Evolutionary conservation across 768 basidiomycete genomes (phyloP), one percentile per base, ranked within the genome.

Genomic region (Coprinellus micaceus): DNA sequence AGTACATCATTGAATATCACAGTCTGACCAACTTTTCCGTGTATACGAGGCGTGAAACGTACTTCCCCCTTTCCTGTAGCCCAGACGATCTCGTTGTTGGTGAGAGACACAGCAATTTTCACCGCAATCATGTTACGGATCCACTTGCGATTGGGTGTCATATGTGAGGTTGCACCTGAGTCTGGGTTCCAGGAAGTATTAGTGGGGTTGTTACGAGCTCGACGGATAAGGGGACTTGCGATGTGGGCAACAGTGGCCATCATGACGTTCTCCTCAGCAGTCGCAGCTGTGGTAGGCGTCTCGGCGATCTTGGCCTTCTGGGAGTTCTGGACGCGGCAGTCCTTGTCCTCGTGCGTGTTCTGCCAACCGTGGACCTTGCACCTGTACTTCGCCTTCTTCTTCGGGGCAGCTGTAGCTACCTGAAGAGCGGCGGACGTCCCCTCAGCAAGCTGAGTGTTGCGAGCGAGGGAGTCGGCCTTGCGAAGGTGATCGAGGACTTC

Each of bases 151-250:
- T 63, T 50, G n/a, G 57, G 56, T 43, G 61, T 62, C 61, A 62
- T 62, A 60, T 62, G 59, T 52, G 52, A 60, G 46, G 59, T 63
- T 25, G 59, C 61, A 24, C 61, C 61, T 40, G 54, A 51, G 57
- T 63, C 61, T 60, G 59, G 40, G 53, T 56, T 54, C 61, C 61
- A 61, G 22, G 41, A 4, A 29, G 36, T 52, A 49, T 57, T 25
- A 57, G 56, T 21, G 22, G 22, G 24, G 22, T n/a, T 10, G 22
- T 28, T 15, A 11, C 26, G 22, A 10, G 25, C 2, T 24, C 46
- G 46, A 47, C 5, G 22, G 24, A 47, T n/a, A 10, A 24, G 22
- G 46, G 46, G 46, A 47, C 22, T 47, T 28, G 22, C 25, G 26
- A 47, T 47, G 22, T 47, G 46, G 26, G 46, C 46, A n/a, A 47